Evolutionary conservation across 352 stramenopile species (phyloP).

Genomic region (Blastocystis sp.): DNA sequence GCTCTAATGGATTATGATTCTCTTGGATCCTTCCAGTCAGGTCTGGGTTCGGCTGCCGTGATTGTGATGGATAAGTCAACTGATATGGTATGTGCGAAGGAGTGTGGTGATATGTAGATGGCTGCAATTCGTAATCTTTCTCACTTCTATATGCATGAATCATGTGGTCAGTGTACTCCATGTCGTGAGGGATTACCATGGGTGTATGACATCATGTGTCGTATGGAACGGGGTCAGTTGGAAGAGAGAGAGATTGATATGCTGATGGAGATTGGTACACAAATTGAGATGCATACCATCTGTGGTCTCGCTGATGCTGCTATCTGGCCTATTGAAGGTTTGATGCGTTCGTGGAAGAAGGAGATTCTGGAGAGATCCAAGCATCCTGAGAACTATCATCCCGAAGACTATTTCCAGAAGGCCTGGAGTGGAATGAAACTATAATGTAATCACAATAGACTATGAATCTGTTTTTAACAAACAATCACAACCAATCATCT

Average conservation of each 20-base stretch:
- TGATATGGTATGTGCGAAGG: constrained; percentile 77
- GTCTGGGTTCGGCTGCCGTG: constrained; percentile 91
- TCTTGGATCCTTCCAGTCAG: constrained; percentile 86
- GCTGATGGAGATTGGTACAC: constrained; percentile 92
- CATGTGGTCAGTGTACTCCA: constrained; percentile 96
- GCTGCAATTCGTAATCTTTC: constrained; percentile 90
- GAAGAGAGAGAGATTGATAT: constrained; percentile 96
- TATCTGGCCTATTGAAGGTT: constrained; percentile 96
- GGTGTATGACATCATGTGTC: constrained; percentile 91
- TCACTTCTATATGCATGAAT: constrained; percentile 99
- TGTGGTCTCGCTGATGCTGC: constrained; percentile 95
- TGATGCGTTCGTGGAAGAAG: constrained; percentile 39
- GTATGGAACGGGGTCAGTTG: constrained; percentile 93
- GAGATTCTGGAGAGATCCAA: neutral
- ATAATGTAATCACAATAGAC: neutral
- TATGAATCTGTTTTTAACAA: neutral
- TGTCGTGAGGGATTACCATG: constrained; percentile 93
- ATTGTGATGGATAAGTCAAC: constrained; percentile 99
- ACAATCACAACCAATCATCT: neutral
- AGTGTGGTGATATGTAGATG: constrained; percentile 68
- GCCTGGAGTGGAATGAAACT: neutral
- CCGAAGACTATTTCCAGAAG: no score
- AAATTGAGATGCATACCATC: constrained; percentile 99
- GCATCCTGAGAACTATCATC: constrained; percentile 10
- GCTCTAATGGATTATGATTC: constrained; percentile 99